These are phyloP conservation scores for Ambrosiella xylebori DNA, from an alignment of 2,329 filamentous ascomycete genomes.

Conservation along the genomic window DNA sequence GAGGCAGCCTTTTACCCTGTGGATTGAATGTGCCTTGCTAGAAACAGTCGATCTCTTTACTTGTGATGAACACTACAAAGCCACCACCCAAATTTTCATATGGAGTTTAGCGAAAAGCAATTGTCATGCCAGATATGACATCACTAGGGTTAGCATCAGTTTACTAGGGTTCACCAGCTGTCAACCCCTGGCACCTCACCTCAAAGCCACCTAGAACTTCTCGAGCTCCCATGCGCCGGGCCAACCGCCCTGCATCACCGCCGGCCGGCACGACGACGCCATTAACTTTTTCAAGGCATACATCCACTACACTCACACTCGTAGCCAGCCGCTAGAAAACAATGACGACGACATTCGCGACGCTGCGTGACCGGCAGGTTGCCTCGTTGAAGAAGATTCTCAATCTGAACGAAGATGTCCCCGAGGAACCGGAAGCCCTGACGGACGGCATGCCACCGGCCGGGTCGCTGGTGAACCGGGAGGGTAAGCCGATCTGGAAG, in stretches of 20 bases:
- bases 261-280: not conserved
- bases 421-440: constrained; percentile 45
- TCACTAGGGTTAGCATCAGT: too few relatives aligned
- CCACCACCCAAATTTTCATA: too few relatives aligned
- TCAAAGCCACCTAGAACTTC: too few relatives aligned
- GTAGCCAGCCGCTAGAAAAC: not conserved
- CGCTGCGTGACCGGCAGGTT: constrained; percentile 11
- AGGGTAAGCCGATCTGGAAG: constrained; percentile 94
- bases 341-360: not conserved
- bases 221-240: not conserved
- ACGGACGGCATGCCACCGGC: constrained; percentile 39
- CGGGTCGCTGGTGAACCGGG: constrained; percentile 66
- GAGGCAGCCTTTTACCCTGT: too few relatives aligned
- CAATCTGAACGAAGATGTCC: constrained; percentile 68
- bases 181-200: too few relatives aligned
- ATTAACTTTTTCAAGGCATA: not conserved
- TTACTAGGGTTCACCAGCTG: too few relatives aligned
- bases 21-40: too few relatives aligned
- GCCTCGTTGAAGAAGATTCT: constrained; percentile 80
- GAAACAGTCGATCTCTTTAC: too few relatives aligned
- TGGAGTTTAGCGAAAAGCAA: too few relatives aligned
- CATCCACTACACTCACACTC: not conserved
- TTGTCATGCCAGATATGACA: too few relatives aligned
- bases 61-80: too few relatives aligned
- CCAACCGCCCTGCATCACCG: not conserved